A percentile compares a stretch with the other conserved stretches of the same genome.
Evolutionary conservation across 176 grass and related monocot species (phyloP).

Genomic region (Zea luxurians): DNA sequence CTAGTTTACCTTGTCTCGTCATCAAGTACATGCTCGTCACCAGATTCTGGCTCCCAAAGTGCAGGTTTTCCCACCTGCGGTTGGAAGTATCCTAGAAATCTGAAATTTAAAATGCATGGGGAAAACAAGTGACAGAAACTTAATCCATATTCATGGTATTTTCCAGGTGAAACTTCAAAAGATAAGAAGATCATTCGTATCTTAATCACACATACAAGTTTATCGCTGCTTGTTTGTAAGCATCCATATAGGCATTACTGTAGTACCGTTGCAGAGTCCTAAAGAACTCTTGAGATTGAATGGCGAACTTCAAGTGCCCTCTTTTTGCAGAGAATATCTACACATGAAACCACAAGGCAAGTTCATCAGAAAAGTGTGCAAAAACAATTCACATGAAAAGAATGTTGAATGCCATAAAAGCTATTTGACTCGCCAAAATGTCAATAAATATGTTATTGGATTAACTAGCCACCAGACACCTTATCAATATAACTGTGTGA

Average conservation of each 20-base stretch:
- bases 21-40: constrained; percentile 51
- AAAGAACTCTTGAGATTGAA: constrained; percentile 88
- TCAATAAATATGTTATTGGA: not conserved
- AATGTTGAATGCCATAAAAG: not conserved
- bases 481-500: not conserved
- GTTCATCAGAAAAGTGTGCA: constrained; percentile 18
- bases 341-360: constrained; percentile 35
- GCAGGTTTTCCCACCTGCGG: constrained; percentile 68
- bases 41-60: constrained; percentile 75
- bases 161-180: constrained; percentile 22
- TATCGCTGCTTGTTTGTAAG: constrained; percentile 95
- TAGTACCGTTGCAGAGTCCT: constrained; percentile 93
- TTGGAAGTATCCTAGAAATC: constrained; percentile 90
- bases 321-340: constrained; percentile 98
- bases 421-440: not conserved
- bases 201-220: constrained; percentile 76
- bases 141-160: constrained; percentile 25
- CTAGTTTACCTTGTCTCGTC: constrained; percentile 58
- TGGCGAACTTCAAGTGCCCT: constrained; percentile 79
- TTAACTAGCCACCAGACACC: not conserved
- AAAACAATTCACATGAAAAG: constrained; percentile 28
- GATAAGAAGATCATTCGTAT: not conserved
- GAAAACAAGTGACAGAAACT: constrained; percentile 27
- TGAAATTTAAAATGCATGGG: constrained; percentile 45
- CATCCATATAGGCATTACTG: constrained; percentile 97